phyloP scores from a whole-genome alignment of 148 eudicot species.

The Vaccinium macrocarpon region DNA sequence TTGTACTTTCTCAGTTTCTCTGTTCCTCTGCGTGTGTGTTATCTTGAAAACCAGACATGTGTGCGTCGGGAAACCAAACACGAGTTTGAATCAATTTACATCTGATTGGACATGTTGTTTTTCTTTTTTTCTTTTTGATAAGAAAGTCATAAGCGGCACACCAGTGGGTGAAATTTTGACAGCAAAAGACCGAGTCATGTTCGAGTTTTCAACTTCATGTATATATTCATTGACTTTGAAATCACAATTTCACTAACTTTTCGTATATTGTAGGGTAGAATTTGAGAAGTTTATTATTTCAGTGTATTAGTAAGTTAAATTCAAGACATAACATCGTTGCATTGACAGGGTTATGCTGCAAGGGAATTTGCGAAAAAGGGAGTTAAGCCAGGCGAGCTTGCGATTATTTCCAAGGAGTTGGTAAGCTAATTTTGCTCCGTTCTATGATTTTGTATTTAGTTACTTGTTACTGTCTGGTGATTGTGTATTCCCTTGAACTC shows the following conservation, averaged over 20 bases:
- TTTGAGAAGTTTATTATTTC: background rate
- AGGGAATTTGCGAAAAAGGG: slow-evolving; percentile 86
- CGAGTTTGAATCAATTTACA: background rate
- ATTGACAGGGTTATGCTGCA: slow-evolving; percentile 89
- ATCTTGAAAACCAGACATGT: background rate
- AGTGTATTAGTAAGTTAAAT: background rate
- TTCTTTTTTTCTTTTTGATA: background rate
- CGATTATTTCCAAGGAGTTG: slow-evolving; percentile 87
- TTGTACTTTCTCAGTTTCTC: too few relatives aligned
- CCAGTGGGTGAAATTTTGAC: background rate
- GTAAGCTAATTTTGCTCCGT: slow-evolving; percentile 32
- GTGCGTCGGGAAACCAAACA: background rate
- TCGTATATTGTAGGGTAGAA: background rate
- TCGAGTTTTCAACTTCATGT: background rate
- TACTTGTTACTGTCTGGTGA: background rate
- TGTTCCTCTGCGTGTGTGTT: too few relatives aligned
- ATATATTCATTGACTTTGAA: background rate
- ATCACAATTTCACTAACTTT: background rate
- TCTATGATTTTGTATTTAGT: background rate
- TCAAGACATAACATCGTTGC: background rate
- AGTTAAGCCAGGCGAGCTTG: slow-evolving; percentile 78
- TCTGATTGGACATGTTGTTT: background rate
- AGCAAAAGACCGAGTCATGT: background rate
- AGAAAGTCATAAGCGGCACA: background rate
- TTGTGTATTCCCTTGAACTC: background rate